Evolutionary conservation across 805 yeast species (phyloP).

Genomic region (Isabelozyma rhagii): DNA sequence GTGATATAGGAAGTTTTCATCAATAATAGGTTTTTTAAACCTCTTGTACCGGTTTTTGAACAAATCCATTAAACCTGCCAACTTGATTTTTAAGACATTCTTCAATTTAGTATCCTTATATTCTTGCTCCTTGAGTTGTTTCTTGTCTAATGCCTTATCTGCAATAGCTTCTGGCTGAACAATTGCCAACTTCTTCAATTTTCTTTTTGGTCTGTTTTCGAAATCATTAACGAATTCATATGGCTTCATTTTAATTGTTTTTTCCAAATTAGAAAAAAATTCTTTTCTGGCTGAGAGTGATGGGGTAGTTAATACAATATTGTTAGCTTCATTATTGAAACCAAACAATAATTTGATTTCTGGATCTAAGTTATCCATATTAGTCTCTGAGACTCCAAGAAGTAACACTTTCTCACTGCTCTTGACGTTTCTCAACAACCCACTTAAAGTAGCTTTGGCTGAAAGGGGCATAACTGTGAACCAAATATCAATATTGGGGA

Average conservation of each 20-base stretch:
- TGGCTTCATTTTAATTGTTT: constrained; percentile 66
- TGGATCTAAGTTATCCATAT: constrained; percentile 35
- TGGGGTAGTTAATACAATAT: constrained; percentile 46
- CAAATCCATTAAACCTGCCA: constrained; percentile 85
- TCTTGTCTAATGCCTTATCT: constrained; percentile 33
- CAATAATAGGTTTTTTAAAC: constrained; percentile 87
- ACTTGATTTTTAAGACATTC: constrained; percentile 78
- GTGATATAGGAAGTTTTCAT: constrained; percentile 69
- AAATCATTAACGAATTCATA: constrained; percentile 63
- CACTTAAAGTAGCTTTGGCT: constrained; percentile 68
- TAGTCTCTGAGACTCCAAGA: constrained; percentile 66
- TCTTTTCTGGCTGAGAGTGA: constrained; percentile 41
- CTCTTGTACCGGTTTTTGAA: constrained; percentile 84
- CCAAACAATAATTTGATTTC: constrained; percentile 61
- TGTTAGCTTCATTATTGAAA: constrained; percentile 39
- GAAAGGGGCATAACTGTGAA: constrained; percentile 60
- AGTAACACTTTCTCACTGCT: constrained; percentile 73
- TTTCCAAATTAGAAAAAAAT: constrained; percentile 56
- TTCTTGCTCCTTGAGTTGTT: constrained; percentile 47
- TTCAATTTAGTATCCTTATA: constrained; percentile 78
- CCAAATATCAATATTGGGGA: constrained; percentile 85
- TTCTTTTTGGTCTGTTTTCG: constrained; percentile 52
- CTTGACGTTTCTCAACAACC: constrained; percentile 63
- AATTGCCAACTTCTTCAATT: constrained; percentile 38
- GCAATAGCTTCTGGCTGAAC: constrained; percentile 21